A percentile compares a stretch with the other conserved stretches of the same genome.
phyloP scores from a whole-genome alignment of 2,329 filamentous ascomycete species.

The Fusarium virguliforme region DNA sequence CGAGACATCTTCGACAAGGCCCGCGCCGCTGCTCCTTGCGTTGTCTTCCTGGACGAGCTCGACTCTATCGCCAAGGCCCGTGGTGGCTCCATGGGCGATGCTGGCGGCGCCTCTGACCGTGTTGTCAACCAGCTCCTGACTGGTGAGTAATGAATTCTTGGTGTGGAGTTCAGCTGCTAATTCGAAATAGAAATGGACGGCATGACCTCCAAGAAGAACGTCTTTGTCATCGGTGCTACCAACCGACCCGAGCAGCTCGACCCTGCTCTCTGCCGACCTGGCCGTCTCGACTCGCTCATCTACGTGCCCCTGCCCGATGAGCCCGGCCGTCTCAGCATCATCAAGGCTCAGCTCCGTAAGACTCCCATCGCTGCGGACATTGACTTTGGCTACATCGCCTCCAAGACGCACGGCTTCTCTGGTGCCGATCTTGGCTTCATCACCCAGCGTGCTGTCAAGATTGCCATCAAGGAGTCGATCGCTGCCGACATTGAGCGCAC shows the following conservation, averaged over 20 bases:
- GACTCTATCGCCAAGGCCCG: conserved; percentile 99
- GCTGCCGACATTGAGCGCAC: conserved; percentile 87
- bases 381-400: conserved; percentile 91
- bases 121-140: conserved; percentile 99
- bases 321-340: conserved; percentile 88
- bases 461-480: conserved; percentile 99
- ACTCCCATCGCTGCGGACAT: conserved; percentile 92
- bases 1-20: conserved; percentile 99
- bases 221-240: conserved; percentile 99
- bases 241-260: conserved; percentile 99
- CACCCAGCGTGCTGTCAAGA: conserved; percentile 98
- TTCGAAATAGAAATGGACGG: conserved; percentile 88
- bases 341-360: conserved; percentile 97
- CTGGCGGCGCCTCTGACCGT: conserved; percentile 98
- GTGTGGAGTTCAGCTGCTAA: conserved; percentile 58
- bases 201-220: conserved; percentile 99
- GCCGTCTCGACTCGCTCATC: conserved; percentile 98
- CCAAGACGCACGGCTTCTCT: conserved; percentile 98
- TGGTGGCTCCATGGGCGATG: conserved; percentile 96
- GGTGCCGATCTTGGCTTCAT: conserved; percentile 99
- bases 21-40: conserved; percentile 95
- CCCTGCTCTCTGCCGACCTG: conserved; percentile 96
- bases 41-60: conserved; percentile 98
- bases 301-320: conserved; percentile 98
- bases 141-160: conserved; percentile 70